Conservation (phyloP, 345 rosid species). For the Pelargonium nanum region DNA sequence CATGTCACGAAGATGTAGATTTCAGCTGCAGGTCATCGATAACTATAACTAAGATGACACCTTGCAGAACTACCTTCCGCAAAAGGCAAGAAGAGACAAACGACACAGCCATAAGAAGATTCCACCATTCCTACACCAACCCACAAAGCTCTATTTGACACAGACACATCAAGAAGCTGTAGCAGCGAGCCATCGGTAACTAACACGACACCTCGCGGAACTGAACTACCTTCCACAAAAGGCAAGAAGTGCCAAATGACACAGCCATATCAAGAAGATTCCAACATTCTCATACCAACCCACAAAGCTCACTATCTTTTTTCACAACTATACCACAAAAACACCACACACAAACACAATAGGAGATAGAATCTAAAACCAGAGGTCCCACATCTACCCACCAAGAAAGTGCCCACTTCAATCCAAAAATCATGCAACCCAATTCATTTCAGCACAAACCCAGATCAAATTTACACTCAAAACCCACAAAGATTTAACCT, state of each 20-base stretch:
- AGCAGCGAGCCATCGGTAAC: too few species aligned
- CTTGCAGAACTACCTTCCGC: neutral
- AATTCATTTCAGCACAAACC: neutral
- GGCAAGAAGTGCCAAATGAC: slow-evolving; percentile 17
- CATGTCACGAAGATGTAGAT: too few species aligned
- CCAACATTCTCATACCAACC: slow-evolving; percentile 27
- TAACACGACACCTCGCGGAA: too few species aligned
- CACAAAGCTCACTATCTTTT: slow-evolving; percentile 17
- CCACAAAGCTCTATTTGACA: too few species aligned
- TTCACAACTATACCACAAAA: slow-evolving; percentile 3
- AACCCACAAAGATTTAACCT: too few species aligned
- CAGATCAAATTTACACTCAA: neutral
- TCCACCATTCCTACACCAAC: slow-evolving; percentile 27
- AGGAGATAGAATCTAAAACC: slow-evolving; percentile 25
- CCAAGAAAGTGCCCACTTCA: slow-evolving; percentile 10
- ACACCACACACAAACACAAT: slow-evolving; percentile 13
- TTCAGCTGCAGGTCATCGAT: too few species aligned
- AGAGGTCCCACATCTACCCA: slow-evolving; percentile 38
- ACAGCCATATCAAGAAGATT: slow-evolving; percentile 29
- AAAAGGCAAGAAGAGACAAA: slow-evolving; percentile 14
- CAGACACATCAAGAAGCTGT: too few species aligned
- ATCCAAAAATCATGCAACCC: slow-evolving; percentile 1
- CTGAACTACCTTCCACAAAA: too few species aligned
- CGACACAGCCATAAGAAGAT: slow-evolving; percentile 26
- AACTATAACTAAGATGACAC: too few species aligned